phyloP scores from a whole-genome alignment of 805 yeast species.

The Kodamaea hsintzibuensis region DNA sequence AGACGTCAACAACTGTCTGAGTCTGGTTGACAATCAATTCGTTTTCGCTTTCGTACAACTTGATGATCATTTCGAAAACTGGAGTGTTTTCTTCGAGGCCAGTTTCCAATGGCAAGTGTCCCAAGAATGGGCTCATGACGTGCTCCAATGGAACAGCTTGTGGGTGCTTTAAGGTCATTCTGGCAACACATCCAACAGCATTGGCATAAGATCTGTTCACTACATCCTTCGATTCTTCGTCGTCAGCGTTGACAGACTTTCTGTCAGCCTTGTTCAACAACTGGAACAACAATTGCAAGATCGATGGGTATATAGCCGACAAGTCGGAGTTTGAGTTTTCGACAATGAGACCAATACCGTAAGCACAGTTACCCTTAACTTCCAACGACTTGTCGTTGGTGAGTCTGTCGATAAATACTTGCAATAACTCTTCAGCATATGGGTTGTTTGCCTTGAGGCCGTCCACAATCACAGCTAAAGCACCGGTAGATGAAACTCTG shows the following conservation, averaged over 20 bases:
- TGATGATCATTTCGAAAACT: constrained; percentile 73
- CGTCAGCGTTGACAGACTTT: constrained; percentile 57
- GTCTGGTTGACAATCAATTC: constrained; percentile 55
- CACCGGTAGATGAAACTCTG: constrained; percentile 83
- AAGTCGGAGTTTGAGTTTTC: constrained; percentile 58
- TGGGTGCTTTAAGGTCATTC: constrained; percentile 78
- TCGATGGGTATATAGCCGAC: constrained; percentile 62
- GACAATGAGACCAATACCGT: constrained; percentile 84
- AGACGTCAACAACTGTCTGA: constrained; percentile 63
- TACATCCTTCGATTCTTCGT: constrained; percentile 76
- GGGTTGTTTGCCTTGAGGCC: constrained; percentile 71
- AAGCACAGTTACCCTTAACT: constrained; percentile 93
- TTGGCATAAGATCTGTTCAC: constrained; percentile 86
- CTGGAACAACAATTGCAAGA: constrained; percentile 74
- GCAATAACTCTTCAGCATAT: constrained; percentile 66
- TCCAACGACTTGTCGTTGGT: constrained; percentile 77
- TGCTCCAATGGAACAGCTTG: constrained; percentile 69
- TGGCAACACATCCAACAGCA: constrained; percentile 95
- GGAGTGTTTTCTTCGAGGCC: constrained; percentile 94
- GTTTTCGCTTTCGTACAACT: constrained; percentile 66
- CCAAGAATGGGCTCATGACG: constrained; percentile 73
- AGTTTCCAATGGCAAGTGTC: constrained; percentile 80
- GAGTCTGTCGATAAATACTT: constrained; percentile 66
- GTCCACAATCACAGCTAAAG: constrained; percentile 83
- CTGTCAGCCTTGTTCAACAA: constrained; percentile 69